Conservation (phyloP, 2,329 filamentous ascomycete genomes). For the Mollisia scopiformis region DNA sequence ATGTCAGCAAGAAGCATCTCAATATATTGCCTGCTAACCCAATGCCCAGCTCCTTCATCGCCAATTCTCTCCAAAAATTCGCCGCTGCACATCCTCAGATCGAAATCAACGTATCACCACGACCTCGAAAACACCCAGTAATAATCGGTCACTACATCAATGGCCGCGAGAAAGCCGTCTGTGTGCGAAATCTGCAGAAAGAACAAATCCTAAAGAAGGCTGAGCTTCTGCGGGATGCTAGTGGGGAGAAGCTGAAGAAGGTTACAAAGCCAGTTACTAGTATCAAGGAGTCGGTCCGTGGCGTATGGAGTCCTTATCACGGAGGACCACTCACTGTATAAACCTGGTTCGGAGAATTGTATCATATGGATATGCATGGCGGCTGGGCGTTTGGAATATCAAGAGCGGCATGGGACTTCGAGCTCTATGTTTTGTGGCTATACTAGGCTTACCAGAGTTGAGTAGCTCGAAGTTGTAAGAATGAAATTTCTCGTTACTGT, state of each 20-base stretch:
- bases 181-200: constrained; percentile 83
- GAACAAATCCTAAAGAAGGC: constrained; percentile 82
- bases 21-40: neutral
- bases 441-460: neutral
- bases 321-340: constrained; percentile 46
- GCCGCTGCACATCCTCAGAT: constrained; percentile 81
- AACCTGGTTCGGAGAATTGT: constrained; percentile 15
- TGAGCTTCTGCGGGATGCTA: constrained; percentile 72
- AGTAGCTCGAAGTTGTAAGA: neutral
- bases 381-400: constrained; percentile 27
- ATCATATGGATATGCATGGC: constrained; percentile 27
- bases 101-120: constrained; percentile 89
- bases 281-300: constrained; percentile 68
- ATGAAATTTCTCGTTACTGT: neutral
- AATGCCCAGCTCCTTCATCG: constrained; percentile 73
- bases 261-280: constrained; percentile 67
- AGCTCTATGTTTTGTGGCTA: constrained; percentile 1
- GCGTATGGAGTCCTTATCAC: constrained; percentile 73
- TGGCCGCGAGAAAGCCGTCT: constrained; percentile 81
- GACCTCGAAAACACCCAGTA: constrained; percentile 87
- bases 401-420: constrained; percentile 6
- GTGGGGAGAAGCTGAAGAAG: constrained; percentile 71
- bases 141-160: constrained; percentile 93
- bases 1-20: constrained; percentile 39
- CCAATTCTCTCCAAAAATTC: constrained; percentile 74